phyloP scores from a whole-genome alignment of 805 yeast species.

The Nematodospora valgi region DNA sequence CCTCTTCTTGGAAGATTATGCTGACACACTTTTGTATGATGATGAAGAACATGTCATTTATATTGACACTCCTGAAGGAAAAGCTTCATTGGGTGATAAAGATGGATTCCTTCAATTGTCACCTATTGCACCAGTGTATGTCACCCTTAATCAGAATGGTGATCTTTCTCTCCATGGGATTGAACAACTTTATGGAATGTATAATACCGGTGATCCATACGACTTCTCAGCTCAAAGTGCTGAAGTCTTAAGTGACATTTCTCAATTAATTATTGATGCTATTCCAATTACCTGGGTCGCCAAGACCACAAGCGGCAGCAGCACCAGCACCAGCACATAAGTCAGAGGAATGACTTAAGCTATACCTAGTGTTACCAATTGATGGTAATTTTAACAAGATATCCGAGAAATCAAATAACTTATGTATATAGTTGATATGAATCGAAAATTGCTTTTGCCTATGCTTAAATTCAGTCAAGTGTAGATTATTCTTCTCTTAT shows the following conservation, averaged over 20 bases:
- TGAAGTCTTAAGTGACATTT: background rate
- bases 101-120: slow-evolving; percentile 9
- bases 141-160: slow-evolving; percentile 7
- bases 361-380: no score
- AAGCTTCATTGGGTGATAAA: background rate
- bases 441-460: slow-evolving; percentile 12
- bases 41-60: slow-evolving; percentile 6
- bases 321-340: no score
- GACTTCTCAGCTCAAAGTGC: slow-evolving; percentile 15
- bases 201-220: slow-evolving; percentile 26
- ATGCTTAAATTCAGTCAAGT: no score
- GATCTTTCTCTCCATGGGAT: slow-evolving; percentile 13
- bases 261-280: no score
- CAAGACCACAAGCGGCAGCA: no score
- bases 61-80: background rate
- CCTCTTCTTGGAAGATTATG: slow-evolving; percentile 21
- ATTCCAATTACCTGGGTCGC: no score
- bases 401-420: no score
- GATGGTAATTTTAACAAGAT: no score
- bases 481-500: no score
- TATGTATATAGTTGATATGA: no score
- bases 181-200: slow-evolving; percentile 20
- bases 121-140: slow-evolving; percentile 7
- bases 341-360: no score
- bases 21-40: slow-evolving; percentile 20